phyloP scores from a whole-genome alignment of 2,329 filamentous ascomycete genomes.

The Trichophyton simii region DNA sequence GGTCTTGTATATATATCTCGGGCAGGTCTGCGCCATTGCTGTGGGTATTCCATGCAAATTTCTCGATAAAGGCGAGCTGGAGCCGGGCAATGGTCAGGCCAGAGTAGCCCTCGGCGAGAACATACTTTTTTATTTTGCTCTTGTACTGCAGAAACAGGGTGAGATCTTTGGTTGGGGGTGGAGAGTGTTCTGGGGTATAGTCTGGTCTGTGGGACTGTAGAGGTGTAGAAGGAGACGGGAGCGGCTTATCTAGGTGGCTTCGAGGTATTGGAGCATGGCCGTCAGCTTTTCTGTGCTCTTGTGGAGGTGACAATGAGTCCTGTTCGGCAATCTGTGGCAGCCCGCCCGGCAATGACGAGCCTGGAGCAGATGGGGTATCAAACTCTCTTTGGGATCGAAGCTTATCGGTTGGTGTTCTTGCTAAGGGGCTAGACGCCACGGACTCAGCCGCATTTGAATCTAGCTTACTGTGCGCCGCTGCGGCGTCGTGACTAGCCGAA shows the following conservation, averaged over 20 bases:
- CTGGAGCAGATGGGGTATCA: slow-evolving; percentile 32
- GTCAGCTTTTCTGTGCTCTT: slow-evolving; percentile 1
- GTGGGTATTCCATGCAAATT: slow-evolving; percentile 97
- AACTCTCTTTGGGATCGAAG: slow-evolving; percentile 31
- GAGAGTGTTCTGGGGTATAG: slow-evolving; percentile 49
- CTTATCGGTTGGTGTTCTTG: slow-evolving; percentile 56
- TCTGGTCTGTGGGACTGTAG: slow-evolving; percentile 6
- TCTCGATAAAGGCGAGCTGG: slow-evolving; percentile 95
- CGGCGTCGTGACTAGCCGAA: slow-evolving; percentile 18
- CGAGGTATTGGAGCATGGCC: not conserved
- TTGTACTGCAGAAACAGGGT: slow-evolving; percentile 95
- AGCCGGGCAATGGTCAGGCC: slow-evolving; percentile 77
- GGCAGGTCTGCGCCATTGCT: slow-evolving; percentile 84
- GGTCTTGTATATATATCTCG: slow-evolving; percentile 96
- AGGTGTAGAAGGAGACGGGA: slow-evolving; percentile 5
- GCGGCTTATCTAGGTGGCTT: not conserved
- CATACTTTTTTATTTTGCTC: slow-evolving; percentile 91
- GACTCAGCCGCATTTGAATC: slow-evolving; percentile 17
- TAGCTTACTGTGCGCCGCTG: slow-evolving; percentile 24
- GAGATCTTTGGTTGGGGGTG: slow-evolving; percentile 66
- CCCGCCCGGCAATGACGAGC: slow-evolving; percentile 45
- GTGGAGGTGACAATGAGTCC: slow-evolving; percentile 20
- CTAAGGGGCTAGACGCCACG: slow-evolving; percentile 24
- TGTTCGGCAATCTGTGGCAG: slow-evolving; percentile 34
- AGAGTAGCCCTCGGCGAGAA: slow-evolving; percentile 69